Conservation (phyloP, 192 early-diverging fungal species). For the Lobosporangium transversale region DNA sequence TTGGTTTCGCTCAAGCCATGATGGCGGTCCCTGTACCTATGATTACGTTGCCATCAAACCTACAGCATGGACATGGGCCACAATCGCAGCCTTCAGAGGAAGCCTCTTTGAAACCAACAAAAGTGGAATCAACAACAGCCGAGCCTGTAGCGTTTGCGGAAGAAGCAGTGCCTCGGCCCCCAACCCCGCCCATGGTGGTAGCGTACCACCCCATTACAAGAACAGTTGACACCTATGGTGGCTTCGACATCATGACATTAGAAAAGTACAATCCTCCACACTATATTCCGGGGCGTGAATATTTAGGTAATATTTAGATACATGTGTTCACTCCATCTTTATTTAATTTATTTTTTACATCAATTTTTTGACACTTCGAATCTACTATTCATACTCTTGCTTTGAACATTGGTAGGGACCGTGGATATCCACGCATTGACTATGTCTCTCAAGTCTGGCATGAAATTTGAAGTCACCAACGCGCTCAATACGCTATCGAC, state of each 20-base stretch:
- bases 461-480: conserved; percentile 76
- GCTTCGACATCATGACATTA: conserved; percentile 73
- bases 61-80: conserved; percentile 15
- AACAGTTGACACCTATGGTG: conserved; percentile 80
- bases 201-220: conserved; percentile 70
- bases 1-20: conserved; percentile 38
- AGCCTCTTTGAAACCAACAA: neutral
- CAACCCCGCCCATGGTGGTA: conserved; percentile 25
- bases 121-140: neutral
- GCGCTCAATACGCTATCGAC: conserved; percentile 78
- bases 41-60: conserved; percentile 24
- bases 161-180: neutral
- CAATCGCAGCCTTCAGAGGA: conserved; percentile 2
- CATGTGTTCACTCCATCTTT: neutral
- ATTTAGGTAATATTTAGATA: conserved; percentile 61
- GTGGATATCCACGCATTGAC: conserved; percentile 81
- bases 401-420: conserved; percentile 64
- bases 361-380: neutral
- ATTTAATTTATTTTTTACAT: neutral
- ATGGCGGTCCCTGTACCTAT: conserved; percentile 53
- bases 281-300: conserved; percentile 58
- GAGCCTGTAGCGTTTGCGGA: neutral
- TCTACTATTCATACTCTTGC: neutral
- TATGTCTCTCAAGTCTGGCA: conserved; percentile 81
- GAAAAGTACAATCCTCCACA: conserved; percentile 62